A percentile compares a stretch with the other conserved stretches of the same genome.
These are phyloP conservation scores for Pseudogymnoascus sp. DNA, from an alignment of 2,329 filamentous ascomycete genomes.

Conservation along the genomic window DNA sequence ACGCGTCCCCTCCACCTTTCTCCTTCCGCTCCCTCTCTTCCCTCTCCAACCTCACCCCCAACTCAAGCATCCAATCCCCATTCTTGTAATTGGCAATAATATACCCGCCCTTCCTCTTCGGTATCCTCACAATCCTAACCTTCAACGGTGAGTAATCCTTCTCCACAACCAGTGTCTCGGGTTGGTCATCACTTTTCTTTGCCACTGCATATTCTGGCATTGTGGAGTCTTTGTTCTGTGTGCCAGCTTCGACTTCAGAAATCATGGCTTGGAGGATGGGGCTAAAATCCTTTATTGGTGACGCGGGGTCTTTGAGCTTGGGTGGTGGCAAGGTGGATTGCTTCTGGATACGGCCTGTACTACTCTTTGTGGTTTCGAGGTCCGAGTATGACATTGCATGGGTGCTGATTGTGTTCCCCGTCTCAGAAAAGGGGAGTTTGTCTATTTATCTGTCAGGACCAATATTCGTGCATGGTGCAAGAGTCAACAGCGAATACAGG, in stretches of 20 bases:
- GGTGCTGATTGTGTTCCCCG: background rate
- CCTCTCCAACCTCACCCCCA: slow-evolving; percentile 3
- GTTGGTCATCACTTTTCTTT: background rate
- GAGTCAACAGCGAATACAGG: background rate
- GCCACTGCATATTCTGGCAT: background rate
- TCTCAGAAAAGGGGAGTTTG: background rate
- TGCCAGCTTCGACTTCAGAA: background rate
- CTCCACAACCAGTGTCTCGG: background rate
- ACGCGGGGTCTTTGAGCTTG: background rate
- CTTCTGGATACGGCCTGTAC: background rate
- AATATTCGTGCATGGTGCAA: background rate
- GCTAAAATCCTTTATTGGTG: background rate
- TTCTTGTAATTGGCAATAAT: background rate
- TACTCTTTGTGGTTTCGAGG: background rate
- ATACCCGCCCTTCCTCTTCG: background rate
- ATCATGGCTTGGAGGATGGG: background rate
- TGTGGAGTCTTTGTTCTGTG: background rate
- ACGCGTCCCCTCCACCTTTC: background rate
- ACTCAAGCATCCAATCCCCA: background rate
- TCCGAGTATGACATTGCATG: background rate
- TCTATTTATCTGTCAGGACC: background rate
- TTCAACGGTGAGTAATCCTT: background rate
- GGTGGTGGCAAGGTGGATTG: background rate
- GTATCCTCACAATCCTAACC: background rate
- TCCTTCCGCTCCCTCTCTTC: background rate